A percentile compares a stretch with the other conserved stretches of the same genome.
These are phyloP conservation scores for Nowakowskiella sp. DNA, from an alignment of 192 early-diverging fungal genomes.

Conservation along the genomic window DNA sequence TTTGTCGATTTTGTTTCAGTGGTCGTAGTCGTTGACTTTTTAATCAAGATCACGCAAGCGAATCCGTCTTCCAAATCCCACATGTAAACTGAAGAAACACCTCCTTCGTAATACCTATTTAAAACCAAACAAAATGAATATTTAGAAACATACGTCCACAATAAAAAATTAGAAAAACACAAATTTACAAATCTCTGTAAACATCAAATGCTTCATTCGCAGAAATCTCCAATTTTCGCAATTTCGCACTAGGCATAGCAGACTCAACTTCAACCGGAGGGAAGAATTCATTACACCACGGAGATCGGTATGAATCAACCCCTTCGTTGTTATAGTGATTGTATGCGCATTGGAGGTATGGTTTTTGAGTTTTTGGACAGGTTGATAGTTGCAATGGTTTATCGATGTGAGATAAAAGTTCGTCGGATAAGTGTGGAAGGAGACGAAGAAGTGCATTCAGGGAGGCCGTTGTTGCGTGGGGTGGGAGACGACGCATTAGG, in stretches of 20 bases:
- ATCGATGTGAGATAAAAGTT: slow-evolving; percentile 84
- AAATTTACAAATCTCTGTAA: slow-evolving; percentile 81
- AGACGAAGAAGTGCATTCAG: slow-evolving; percentile 73
- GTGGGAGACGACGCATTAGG: slow-evolving; percentile 93
- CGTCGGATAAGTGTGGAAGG: slow-evolving; percentile 79
- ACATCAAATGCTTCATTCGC: slow-evolving; percentile 96
- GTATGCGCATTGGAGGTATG: slow-evolving; percentile 89
- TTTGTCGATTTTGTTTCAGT: slow-evolving; percentile 4
- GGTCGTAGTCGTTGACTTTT: slow-evolving; percentile 50
- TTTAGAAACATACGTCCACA: slow-evolving; percentile 3
- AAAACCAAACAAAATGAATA: slow-evolving; percentile 2
- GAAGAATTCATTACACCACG: slow-evolving; percentile 94
- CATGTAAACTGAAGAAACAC: slow-evolving; percentile 93
- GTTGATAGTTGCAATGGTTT: slow-evolving; percentile 76
- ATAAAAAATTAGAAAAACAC: not conserved
- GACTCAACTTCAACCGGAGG: slow-evolving; percentile 64
- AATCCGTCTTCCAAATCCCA: slow-evolving; percentile 87
- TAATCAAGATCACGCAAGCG: slow-evolving; percentile 90
- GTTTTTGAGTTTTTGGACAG: slow-evolving; percentile 62
- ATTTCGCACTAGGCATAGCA: slow-evolving; percentile 61
- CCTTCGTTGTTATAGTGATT: slow-evolving; percentile 42
- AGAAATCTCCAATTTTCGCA: slow-evolving; percentile 80
- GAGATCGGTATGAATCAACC: slow-evolving; percentile 56
- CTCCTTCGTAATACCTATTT: slow-evolving; percentile 89
- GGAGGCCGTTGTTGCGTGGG: slow-evolving; percentile 83